Percentiles rank a stretch among this genome's conserved stretches.
phyloP scores from a whole-genome alignment of 1,284 basidiomycete genomes.

The Trichosporon faecale region DNA sequence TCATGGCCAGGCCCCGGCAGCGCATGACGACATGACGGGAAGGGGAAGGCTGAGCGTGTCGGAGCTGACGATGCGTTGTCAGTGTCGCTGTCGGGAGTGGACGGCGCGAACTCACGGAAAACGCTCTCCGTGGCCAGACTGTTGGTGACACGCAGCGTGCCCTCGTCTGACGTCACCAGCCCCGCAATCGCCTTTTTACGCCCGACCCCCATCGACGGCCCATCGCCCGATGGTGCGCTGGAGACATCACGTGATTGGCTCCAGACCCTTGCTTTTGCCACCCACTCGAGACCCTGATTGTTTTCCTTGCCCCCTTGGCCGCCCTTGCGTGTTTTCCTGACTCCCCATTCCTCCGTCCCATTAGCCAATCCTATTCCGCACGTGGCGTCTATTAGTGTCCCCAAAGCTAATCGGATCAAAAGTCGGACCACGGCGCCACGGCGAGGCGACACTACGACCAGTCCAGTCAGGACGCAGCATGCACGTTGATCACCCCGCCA shows the following conservation, averaged over 20 bases:
- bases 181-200: background rate
- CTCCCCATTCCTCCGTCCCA: background rate
- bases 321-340: background rate
- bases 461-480: conserved; percentile 1
- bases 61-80: background rate
- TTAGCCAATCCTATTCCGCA: background rate
- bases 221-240: background rate
- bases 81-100: background rate
- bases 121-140: background rate
- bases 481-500: conserved; percentile 1
- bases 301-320: background rate
- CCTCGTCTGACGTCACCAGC: background rate
- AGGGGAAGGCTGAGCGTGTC: background rate
- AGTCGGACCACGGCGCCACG: background rate
- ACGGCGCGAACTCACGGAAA: background rate
- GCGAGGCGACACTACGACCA: background rate
- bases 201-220: background rate
- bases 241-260: conserved; percentile 1
- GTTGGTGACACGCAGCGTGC: background rate
- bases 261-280: background rate
- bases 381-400: background rate
- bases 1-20: background rate
- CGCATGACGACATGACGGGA: conserved; percentile 1
- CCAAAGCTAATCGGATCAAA: conserved; percentile 1
- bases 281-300: background rate